Conservation (phyloP, 768 basidiomycete species). For the Pisolithus orientalis region DNA sequence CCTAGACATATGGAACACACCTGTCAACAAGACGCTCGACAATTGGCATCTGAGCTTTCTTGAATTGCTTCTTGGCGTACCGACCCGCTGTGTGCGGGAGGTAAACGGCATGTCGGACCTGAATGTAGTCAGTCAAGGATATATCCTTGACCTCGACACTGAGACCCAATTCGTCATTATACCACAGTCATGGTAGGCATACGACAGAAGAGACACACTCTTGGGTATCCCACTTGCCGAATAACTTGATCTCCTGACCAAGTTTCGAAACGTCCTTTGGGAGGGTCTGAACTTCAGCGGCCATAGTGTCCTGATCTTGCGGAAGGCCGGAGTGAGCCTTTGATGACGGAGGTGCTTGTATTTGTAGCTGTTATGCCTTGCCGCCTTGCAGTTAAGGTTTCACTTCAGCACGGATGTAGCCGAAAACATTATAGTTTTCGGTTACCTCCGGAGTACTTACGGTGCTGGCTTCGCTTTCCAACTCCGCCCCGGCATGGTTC, state of each 20-base stretch:
- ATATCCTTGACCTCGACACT: conserved; percentile 99
- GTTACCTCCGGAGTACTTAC: no score
- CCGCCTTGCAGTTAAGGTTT: conserved; percentile 19
- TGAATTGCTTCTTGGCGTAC: conserved; percentile 99
- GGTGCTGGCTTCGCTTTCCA: no score
- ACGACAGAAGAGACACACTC: conserved; percentile 47
- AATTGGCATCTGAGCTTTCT: conserved; percentile 99
- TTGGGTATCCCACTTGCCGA: conserved; percentile 98
- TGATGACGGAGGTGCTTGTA: conserved; percentile 18
- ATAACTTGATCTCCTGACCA: conserved; percentile 88
- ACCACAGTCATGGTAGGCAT: neutral
- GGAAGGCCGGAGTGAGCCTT: conserved; percentile 12
- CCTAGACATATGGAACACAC: conserved; percentile 36
- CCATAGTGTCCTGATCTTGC: conserved; percentile 32
- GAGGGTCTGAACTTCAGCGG: conserved; percentile 65
- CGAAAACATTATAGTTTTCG: conserved; percentile 26
- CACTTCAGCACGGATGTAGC: conserved; percentile 11
- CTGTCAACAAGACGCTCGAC: conserved; percentile 98
- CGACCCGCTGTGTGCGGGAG: conserved; percentile 98
- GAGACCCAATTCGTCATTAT: conserved; percentile 13
- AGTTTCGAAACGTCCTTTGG: conserved; percentile 78
- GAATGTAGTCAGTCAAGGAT: conserved; percentile 98
- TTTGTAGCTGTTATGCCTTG: conserved; percentile 14
- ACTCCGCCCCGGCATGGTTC: no score
- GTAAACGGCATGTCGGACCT: conserved; percentile 96